Percentiles rank a stretch among this genome's conserved stretches.
phyloP scores from a whole-genome alignment of 106 monocot species.

The Narthecium ossifragum region DNA sequence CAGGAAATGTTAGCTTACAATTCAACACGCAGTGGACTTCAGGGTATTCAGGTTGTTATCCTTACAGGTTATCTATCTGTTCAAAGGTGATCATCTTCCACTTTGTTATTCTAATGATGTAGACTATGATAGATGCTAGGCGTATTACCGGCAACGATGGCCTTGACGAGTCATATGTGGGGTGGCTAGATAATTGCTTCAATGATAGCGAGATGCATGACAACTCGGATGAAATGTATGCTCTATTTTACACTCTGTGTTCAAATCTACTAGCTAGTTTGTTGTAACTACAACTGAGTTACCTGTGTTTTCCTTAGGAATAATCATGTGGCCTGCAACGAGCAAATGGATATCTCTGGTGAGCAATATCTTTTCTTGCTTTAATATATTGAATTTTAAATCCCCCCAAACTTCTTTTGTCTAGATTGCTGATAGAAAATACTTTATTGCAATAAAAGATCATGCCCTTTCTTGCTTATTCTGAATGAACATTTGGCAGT shows the following conservation, averaged over 20 bases:
- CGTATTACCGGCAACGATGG: constrained; percentile 29
- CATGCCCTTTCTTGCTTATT: background rate
- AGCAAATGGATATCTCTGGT: constrained; percentile 50
- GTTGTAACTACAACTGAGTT: background rate
- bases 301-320: constrained; percentile 30
- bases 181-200: constrained; percentile 49
- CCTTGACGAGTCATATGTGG: constrained; percentile 43
- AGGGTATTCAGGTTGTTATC: constrained; percentile 33
- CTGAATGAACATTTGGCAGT: too few relatives aligned
- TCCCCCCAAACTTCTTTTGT: background rate
- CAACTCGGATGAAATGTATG: constrained; percentile 47
- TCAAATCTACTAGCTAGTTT: background rate
- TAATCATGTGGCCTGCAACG: constrained; percentile 7
- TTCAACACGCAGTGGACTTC: constrained; percentile 33
- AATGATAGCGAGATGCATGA: constrained; percentile 22
- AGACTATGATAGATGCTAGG: constrained; percentile 19
- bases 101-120: constrained; percentile 6
- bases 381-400: background rate
- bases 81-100: background rate
- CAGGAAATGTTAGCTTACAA: constrained; percentile 41
- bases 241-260: background rate
- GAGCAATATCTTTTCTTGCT: constrained; percentile 7
- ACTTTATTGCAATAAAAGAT: background rate
- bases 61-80: background rate
- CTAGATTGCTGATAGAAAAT: background rate